Evolutionary conservation across 768 basidiomycete species (phyloP).

Genomic region (Pleurotus sapidus): DNA sequence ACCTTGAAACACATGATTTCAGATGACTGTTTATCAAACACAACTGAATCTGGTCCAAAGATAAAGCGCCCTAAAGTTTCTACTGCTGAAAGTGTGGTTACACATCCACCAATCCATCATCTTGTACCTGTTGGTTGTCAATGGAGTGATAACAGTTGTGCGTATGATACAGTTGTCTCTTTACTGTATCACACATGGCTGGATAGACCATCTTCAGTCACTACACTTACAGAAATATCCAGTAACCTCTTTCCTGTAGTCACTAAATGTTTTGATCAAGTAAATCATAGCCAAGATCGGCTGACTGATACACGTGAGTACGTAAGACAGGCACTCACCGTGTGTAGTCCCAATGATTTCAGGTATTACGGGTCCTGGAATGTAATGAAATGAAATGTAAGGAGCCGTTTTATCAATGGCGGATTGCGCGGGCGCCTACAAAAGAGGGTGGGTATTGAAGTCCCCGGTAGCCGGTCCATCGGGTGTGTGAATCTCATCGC

Average conservation of each 20-base stretch:
- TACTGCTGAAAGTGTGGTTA: no score
- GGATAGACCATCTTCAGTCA: not conserved
- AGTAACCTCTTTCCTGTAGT: not conserved
- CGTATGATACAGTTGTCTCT: conserved; percentile 24
- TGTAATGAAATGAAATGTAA: no score
- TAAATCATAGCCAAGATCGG: not conserved
- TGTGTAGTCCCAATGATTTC: not conserved
- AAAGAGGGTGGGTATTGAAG: no score
- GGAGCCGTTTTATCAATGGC: no score
- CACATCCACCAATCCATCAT: not conserved
- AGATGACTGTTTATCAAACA: not conserved
- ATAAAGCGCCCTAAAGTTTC: no score
- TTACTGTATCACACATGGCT: conserved; percentile 20
- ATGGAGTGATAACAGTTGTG: conserved; percentile 27
- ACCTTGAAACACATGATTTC: not conserved
- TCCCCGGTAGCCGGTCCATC: no score
- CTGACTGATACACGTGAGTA: not conserved
- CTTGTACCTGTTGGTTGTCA: conserved; percentile 7
- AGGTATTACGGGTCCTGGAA: no score
- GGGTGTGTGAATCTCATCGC: no score
- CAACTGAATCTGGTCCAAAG: no score
- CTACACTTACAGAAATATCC: not conserved
- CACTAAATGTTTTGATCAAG: not conserved
- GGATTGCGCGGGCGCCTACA: no score
- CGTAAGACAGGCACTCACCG: not conserved